Evolutionary conservation across 306 rosid genomes (phyloP).

Genomic region (Purshia tridentata): DNA sequence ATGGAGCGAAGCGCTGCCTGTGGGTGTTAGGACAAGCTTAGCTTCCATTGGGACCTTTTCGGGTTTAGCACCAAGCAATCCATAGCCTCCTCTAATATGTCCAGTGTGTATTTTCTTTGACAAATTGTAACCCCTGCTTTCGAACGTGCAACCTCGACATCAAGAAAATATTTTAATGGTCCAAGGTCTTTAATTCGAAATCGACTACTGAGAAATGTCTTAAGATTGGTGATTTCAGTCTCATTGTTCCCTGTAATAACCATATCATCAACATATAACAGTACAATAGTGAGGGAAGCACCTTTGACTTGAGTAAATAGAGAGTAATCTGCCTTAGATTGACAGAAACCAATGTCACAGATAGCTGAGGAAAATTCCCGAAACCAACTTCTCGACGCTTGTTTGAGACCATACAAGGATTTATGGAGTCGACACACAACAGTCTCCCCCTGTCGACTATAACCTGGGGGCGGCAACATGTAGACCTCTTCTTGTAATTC

Average conservation of each 20-base stretch:
- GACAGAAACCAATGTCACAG: no score
- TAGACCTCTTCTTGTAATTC: not conserved
- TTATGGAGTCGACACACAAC: not conserved
- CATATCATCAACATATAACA: slow-evolving; percentile 5
- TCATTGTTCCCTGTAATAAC: not conserved
- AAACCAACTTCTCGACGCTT: not conserved
- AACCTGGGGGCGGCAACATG: not conserved
- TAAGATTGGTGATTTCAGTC: not conserved
- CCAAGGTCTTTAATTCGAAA: not conserved
- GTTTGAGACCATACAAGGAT: slow-evolving; percentile 1
- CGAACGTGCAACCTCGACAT: not conserved
- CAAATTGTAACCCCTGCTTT: not conserved
- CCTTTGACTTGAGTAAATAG: no score
- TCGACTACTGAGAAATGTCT: not conserved
- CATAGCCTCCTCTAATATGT: slow-evolving; percentile 4
- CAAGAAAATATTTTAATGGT: not conserved
- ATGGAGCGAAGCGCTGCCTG: not conserved
- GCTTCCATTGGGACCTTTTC: not conserved
- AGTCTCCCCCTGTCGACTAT: not conserved
- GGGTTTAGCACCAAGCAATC: slow-evolving; percentile 4
- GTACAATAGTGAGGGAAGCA: no score
- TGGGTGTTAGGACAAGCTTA: not conserved
- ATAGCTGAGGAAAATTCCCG: not conserved
- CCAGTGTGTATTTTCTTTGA: slow-evolving; percentile 6
- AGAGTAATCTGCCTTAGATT: no score